Evolutionary conservation across 257 asterid genomes (phyloP).

Genomic region (Solanum boliviense): DNA sequence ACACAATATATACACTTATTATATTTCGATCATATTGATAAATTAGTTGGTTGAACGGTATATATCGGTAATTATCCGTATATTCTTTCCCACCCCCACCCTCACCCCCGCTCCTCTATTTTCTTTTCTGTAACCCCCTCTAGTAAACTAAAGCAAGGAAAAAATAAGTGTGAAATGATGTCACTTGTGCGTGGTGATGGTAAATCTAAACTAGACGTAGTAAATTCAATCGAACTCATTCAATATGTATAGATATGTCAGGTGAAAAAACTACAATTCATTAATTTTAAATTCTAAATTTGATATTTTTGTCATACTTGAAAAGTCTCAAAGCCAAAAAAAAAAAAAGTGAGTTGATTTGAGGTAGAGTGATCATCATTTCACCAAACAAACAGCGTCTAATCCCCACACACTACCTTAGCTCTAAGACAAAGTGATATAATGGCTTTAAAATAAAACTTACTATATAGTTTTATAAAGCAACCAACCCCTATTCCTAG

Average conservation of each 20-base stretch:
- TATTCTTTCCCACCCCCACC: no score
- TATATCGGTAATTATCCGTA: background rate
- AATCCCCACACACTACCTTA: background rate
- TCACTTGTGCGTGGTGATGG: background rate
- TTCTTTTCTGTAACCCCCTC: background rate
- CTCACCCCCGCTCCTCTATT: background rate
- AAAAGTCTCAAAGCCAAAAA: background rate
- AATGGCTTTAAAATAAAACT: background rate
- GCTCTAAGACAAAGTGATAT: background rate
- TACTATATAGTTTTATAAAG: background rate
- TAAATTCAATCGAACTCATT: no score
- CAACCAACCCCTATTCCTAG: background rate
- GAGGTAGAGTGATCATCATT: background rate
- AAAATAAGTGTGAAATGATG: background rate
- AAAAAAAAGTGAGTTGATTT: background rate
- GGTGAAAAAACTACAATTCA: fast-evolving
- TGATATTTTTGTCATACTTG: background rate
- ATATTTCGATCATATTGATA: background rate
- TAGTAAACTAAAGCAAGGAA: no score
- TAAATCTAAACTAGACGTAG: background rate
- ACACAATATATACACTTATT: background rate
- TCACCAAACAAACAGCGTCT: background rate
- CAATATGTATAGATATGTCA: background rate
- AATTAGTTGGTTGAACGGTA: fast-evolving
- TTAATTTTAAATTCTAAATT: background rate